Evolutionary conservation across 2,329 filamentous ascomycete species (phyloP).

Genomic region (Rhynchosporium graminicola): DNA sequence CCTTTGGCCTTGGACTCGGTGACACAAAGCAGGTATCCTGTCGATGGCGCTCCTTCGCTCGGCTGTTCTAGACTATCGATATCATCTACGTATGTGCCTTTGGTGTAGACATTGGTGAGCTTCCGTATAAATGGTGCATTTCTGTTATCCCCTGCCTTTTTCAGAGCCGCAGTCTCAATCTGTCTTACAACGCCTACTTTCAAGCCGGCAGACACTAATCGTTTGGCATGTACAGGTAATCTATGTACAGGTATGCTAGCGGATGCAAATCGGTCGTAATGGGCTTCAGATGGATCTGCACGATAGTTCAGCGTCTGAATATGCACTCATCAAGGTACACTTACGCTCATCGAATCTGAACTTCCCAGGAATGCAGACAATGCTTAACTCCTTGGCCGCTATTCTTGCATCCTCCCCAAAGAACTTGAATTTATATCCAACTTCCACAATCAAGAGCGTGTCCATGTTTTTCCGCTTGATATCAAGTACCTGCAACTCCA

Average conservation of each 20-base stretch:
- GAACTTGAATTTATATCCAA: constrained; percentile 97
- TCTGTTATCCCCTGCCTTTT: constrained; percentile 91
- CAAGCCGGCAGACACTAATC: constrained; percentile 86
- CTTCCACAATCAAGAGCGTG: constrained; percentile 87
- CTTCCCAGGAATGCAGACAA: constrained; percentile 96
- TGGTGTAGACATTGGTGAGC: constrained; percentile 95
- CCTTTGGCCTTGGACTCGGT: constrained; percentile 81
- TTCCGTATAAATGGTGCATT: constrained; percentile 91
- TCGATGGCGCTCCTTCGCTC: constrained; percentile 57
- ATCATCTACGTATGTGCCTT: constrained; percentile 96
- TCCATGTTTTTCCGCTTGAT: constrained; percentile 92
- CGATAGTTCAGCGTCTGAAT: constrained; percentile 27
- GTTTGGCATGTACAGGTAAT: constrained; percentile 89
- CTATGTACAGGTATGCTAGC: constrained; percentile 94
- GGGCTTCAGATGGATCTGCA: constrained; percentile 81
- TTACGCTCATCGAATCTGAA: constrained; percentile 86
- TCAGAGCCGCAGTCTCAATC: constrained; percentile 91
- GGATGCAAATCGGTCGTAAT: constrained; percentile 88
- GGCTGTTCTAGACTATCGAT: constrained; percentile 71
- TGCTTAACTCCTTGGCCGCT: constrained; percentile 87
- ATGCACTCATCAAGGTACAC: constrained; percentile 35
- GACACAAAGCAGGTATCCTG: constrained; percentile 90
- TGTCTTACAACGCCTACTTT: constrained; percentile 96
- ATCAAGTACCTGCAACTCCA: constrained; percentile 90
- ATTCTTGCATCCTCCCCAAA: constrained; percentile 92